Evolutionary conservation across 768 basidiomycete genomes (phyloP).

Genomic region (Termitomyces sp.): DNA sequence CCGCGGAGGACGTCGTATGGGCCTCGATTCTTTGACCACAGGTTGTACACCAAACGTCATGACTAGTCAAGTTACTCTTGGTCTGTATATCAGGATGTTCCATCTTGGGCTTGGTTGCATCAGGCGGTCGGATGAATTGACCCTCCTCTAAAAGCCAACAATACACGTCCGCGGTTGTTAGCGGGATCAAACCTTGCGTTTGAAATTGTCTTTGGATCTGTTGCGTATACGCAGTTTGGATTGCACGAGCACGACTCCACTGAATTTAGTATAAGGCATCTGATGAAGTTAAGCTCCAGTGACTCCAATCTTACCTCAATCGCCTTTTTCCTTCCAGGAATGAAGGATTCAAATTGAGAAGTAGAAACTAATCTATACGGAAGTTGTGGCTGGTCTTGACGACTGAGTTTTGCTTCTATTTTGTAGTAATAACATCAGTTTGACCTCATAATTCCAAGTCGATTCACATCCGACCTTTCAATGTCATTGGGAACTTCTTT

Average conservation of each 20-base stretch:
- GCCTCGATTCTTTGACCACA: slow-evolving; percentile 24
- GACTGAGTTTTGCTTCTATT: slow-evolving; percentile 21
- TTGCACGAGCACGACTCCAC: slow-evolving; percentile 44
- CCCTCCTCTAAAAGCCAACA: slow-evolving; percentile 39
- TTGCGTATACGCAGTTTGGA: slow-evolving; percentile 34
- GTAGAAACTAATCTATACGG: slow-evolving; percentile 36
- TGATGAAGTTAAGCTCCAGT: neutral
- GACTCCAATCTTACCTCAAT: slow-evolving; percentile 34
- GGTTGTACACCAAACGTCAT: slow-evolving; percentile 23
- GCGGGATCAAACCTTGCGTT: slow-evolving; percentile 14
- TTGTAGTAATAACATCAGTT: neutral
- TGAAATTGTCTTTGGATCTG: slow-evolving; percentile 11
- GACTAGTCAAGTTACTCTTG: neutral
- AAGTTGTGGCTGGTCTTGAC: slow-evolving; percentile 17
- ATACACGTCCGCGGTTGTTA: slow-evolving; percentile 39
- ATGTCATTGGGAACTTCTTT: slow-evolving; percentile 36
- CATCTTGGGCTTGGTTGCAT: neutral
- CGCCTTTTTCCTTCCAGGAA: slow-evolving; percentile 42
- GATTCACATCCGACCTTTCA: slow-evolving; percentile 24
- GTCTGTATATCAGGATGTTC: neutral
- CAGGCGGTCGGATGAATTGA: slow-evolving; percentile 23
- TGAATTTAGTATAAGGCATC: slow-evolving; percentile 12
- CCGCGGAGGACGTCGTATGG: slow-evolving; percentile 14
- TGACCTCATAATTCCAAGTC: neutral
- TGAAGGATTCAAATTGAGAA: slow-evolving; percentile 28